These are phyloP conservation scores for Acorus calamus DNA, from an alignment of 106 monocot species.

Conservation along the genomic window DNA sequence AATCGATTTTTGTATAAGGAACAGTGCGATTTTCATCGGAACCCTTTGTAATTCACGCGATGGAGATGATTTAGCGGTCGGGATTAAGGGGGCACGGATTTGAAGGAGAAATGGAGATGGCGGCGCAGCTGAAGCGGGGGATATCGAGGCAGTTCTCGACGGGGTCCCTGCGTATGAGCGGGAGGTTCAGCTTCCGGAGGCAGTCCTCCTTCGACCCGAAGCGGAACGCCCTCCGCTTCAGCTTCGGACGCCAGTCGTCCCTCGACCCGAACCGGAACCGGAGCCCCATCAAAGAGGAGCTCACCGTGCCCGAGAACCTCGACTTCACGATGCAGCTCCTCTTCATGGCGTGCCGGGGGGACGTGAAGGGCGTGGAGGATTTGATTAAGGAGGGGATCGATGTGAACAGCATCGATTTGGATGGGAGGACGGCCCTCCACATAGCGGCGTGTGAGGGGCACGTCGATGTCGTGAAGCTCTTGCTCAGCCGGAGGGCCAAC, in stretches of 20 bases:
- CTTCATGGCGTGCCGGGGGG: conserved; percentile 72
- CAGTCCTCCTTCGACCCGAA: conserved; percentile 62
- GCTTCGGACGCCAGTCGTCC: conserved; percentile 63
- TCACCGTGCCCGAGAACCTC: conserved; percentile 75
- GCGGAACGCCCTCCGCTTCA: conserved; percentile 27
- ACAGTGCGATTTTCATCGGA: too few relatives aligned
- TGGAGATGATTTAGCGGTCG: too few relatives aligned
- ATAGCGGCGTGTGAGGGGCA: conserved; percentile 92
- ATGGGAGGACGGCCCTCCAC: conserved; percentile 89
- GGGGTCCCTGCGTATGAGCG: conserved; percentile 32
- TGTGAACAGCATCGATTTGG: conserved; percentile 89
- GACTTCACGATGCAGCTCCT: conserved; percentile 87
- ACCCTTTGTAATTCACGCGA: too few relatives aligned
- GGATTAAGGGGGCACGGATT: too few relatives aligned
- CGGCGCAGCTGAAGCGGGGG: conserved; percentile 41
- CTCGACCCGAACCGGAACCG: conserved; percentile 63
- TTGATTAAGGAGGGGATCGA: conserved; percentile 68
- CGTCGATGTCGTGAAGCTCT: conserved; percentile 50
- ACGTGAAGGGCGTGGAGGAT: conserved; percentile 53
- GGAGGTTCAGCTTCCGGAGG: conserved; percentile 44
- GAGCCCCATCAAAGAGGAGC: conserved; percentile 24
- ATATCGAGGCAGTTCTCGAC: conserved; percentile 72
- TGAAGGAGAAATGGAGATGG: conserved; percentile 32
- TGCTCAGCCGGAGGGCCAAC: conserved; percentile 67
- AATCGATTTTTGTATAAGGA: too few relatives aligned